Percentiles rank a stretch among this genome's conserved stretches.
Evolutionary conservation across 2,329 filamentous ascomycete species (phyloP).

Genomic region (Coniella lustricola): DNA sequence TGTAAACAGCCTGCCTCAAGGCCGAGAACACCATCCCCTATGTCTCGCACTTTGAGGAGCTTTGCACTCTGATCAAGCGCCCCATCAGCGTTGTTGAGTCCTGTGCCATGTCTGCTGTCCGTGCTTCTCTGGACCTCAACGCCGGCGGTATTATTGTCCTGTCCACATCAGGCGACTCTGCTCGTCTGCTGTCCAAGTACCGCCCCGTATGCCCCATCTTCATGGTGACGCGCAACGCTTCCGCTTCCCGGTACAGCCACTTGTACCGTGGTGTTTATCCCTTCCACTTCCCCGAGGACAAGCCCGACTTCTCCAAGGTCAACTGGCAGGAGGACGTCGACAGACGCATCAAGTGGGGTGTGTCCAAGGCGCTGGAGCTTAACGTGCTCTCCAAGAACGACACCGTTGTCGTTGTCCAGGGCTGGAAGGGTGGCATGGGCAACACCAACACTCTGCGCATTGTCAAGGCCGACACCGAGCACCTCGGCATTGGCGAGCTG

Average conservation of each 20-base stretch:
- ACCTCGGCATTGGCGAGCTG: slow-evolving; percentile 48
- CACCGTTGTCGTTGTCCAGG: slow-evolving; percentile 76
- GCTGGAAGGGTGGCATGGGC: slow-evolving; percentile 86
- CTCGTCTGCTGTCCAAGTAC: slow-evolving; percentile 95
- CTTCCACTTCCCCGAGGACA: slow-evolving; percentile 86
- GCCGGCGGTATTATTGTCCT: slow-evolving; percentile 93
- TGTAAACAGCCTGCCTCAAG: slow-evolving; percentile 69
- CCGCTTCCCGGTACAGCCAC: slow-evolving; percentile 83
- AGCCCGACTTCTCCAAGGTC: slow-evolving; percentile 87
- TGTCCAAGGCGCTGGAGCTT: slow-evolving; percentile 78
- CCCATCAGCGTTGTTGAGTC: slow-evolving; percentile 87
- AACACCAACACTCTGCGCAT: slow-evolving; percentile 77
- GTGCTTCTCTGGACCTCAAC: slow-evolving; percentile 90
- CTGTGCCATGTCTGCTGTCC: slow-evolving; percentile 94
- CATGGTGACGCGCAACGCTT: slow-evolving; percentile 89
- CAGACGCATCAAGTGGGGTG: slow-evolving; percentile 94
- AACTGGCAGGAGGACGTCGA: slow-evolving; percentile 99
- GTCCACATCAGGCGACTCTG: slow-evolving; percentile 91
- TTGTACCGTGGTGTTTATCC: slow-evolving; percentile 97
- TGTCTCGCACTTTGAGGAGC: slow-evolving; percentile 92
- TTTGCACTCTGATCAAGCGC: slow-evolving; percentile 74
- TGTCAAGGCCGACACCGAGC: slow-evolving; percentile 52
- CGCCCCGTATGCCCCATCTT: slow-evolving; percentile 98
- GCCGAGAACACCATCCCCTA: slow-evolving; percentile 97
- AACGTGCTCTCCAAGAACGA: slow-evolving; percentile 66